Percentiles rank a stretch among this genome's conserved stretches.
phyloP scores from a whole-genome alignment of 2,329 filamentous ascomycete genomes.

The Thermoascus crustaceus region DNA sequence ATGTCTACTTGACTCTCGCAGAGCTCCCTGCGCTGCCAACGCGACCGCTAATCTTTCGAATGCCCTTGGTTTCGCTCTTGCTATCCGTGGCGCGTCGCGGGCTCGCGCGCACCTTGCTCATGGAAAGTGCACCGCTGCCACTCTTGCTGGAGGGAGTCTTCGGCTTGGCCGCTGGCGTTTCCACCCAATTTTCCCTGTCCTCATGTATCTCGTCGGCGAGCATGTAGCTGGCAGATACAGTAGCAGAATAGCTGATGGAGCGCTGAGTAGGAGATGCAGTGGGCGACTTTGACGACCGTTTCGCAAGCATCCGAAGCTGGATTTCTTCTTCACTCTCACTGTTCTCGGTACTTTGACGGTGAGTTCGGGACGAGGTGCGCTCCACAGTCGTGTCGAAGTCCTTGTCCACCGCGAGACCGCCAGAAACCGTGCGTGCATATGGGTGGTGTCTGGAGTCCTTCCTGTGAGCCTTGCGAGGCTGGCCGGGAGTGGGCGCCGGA shows the following conservation, averaged over 20 bases:
- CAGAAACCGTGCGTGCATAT: constrained; percentile 53
- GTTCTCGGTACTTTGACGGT: constrained; percentile 51
- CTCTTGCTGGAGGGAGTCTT: constrained; percentile 54
- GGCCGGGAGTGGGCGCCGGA: constrained; percentile 88
- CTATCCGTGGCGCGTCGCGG: constrained; percentile 36
- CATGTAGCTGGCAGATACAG: constrained; percentile 60
- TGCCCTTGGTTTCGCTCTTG: constrained; percentile 30
- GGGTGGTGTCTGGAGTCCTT: constrained; percentile 66
- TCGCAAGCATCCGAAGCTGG: constrained; percentile 65
- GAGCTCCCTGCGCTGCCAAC: constrained; percentile 36
- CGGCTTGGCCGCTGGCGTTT: constrained; percentile 17
- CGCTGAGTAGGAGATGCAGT: constrained; percentile 55
- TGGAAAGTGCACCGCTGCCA: constrained; percentile 40
- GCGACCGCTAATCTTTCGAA: constrained; percentile 41
- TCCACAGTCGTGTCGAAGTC: constrained; percentile 20
- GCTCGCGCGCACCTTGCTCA: constrained; percentile 58
- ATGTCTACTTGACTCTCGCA: constrained; percentile 20
- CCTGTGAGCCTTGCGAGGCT: constrained; percentile 81
- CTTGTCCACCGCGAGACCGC: constrained; percentile 30
- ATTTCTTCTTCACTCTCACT: constrained; percentile 74
- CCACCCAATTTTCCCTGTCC: constrained; percentile 61
- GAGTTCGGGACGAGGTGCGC: constrained; percentile 40
- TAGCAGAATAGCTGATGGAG: constrained; percentile 67
- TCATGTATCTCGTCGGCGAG: constrained; percentile 55
- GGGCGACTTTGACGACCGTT: constrained; percentile 58